Conservation (phyloP, 352 stramenopile genomes). For the Blastocystis hominis region DNA sequence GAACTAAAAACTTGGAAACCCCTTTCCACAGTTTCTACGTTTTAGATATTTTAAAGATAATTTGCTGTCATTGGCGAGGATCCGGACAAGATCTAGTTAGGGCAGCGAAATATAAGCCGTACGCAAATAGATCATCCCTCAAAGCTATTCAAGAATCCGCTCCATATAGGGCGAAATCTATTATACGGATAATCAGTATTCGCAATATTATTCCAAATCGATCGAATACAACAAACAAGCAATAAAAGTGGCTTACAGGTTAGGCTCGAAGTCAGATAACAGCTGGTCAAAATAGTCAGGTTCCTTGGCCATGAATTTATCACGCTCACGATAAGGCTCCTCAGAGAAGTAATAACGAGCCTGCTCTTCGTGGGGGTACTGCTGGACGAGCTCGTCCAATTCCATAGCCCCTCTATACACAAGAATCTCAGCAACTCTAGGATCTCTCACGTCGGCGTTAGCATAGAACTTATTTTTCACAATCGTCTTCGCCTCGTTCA, state of each 20-base stretch:
- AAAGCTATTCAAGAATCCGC: too few relatives aligned
- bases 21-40: constrained; percentile 19
- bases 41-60: background rate
- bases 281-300: constrained; percentile 44
- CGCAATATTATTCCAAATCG: too few relatives aligned
- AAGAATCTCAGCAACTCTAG: constrained; percentile 50
- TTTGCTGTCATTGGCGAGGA: background rate
- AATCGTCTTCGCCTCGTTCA: background rate
- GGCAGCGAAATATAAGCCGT: too few relatives aligned
- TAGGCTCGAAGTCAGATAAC: constrained; percentile 37
- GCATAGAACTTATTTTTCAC: constrained; percentile 32
- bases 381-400: constrained; percentile 20
- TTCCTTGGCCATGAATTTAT: constrained; percentile 52
- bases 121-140: too few relatives aligned
- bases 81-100: too few relatives aligned
- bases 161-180: too few relatives aligned
- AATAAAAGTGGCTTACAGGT: constrained; percentile 20
- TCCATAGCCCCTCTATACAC: constrained; percentile 44
- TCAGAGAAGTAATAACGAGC: background rate
- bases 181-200: too few relatives aligned
- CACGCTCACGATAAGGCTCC: background rate
- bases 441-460: constrained; percentile 43
- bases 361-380: constrained; percentile 37
- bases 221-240: background rate
- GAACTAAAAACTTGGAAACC: background rate